Evolutionary conservation across 768 basidiomycete species (phyloP).

Genomic region (Cyathus striatus): DNA sequence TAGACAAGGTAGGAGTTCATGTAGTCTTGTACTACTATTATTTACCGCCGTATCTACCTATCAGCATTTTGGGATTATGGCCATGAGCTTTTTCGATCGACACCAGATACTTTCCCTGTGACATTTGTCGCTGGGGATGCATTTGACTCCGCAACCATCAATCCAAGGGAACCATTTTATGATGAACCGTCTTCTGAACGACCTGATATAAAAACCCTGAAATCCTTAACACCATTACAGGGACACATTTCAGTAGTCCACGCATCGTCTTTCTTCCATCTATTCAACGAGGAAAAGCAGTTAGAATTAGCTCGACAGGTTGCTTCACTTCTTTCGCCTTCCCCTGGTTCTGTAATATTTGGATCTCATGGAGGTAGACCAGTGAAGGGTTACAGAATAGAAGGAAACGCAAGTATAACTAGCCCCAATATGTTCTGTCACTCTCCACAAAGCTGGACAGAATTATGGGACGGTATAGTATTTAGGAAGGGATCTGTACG

Average conservation of each 20-base stretch:
- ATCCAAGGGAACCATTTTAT: conserved; percentile 14
- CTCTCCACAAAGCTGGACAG: conserved; percentile 27
- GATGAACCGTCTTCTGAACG: conserved; percentile 4
- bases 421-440: conserved; percentile 29
- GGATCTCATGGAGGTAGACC: conserved; percentile 30
- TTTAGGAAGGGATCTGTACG: conserved; percentile 22
- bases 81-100: conserved; percentile 54
- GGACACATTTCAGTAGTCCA: conserved; percentile 45
- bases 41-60: background rate
- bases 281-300: conserved; percentile 28
- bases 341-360: conserved; percentile 27
- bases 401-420: conserved; percentile 3
- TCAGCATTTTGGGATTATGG: conserved; percentile 60
- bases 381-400: conserved; percentile 21
- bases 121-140: conserved; percentile 52
- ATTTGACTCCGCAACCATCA: conserved; percentile 41
- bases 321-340: conserved; percentile 24
- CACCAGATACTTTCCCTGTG: conserved; percentile 45
- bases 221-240: conserved; percentile 21
- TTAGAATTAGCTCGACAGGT: conserved; percentile 21
- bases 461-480: conserved; percentile 27
- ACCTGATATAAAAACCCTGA: conserved; percentile 10
- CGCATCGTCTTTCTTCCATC: conserved; percentile 29
- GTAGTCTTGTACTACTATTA: too few species aligned
- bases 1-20: conserved; percentile 16